Conservation (phyloP, 306 rosid species). For the Sicyos edulis region DNA sequence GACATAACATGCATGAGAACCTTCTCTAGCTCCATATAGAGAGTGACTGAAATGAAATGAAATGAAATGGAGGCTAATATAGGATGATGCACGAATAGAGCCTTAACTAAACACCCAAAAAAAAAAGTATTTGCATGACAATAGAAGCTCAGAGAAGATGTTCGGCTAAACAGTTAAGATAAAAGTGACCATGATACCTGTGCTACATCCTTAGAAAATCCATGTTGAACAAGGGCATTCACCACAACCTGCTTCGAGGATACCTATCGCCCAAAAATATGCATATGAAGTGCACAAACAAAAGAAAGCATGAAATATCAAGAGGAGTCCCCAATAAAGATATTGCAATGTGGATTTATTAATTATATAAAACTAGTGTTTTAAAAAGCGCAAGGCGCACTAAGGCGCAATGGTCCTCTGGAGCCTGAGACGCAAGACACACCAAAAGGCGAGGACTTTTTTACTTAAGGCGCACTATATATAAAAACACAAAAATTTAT, state of each 20-base stretch:
- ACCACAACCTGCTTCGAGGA: conserved; percentile 63
- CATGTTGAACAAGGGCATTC: conserved; percentile 54
- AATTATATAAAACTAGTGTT: too few relatives aligned
- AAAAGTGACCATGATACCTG: conserved; percentile 44
- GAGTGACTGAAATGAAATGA: not conserved
- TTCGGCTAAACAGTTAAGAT: not conserved
- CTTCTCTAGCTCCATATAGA: not conserved
- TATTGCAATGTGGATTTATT: not conserved
- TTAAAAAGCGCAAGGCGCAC: too few relatives aligned
- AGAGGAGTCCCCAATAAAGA: not conserved
- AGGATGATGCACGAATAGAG: not conserved
- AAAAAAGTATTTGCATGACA: not conserved
- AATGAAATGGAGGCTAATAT: not conserved
- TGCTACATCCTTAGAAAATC: conserved; percentile 85
- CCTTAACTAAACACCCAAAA: not conserved
- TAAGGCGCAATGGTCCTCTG: too few relatives aligned
- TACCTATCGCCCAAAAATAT: conserved; percentile 40
- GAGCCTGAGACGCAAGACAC: too few relatives aligned
- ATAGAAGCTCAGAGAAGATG: not conserved
- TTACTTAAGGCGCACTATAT: too few relatives aligned
- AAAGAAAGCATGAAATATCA: not conserved
- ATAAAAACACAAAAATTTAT: too few relatives aligned
- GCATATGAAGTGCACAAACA: not conserved
- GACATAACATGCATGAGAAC: not conserved
- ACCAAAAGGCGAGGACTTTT: too few relatives aligned